phyloP scores from a whole-genome alignment of 805 yeast genomes.

The Cyberlindnera samutprakarnensis region DNA sequence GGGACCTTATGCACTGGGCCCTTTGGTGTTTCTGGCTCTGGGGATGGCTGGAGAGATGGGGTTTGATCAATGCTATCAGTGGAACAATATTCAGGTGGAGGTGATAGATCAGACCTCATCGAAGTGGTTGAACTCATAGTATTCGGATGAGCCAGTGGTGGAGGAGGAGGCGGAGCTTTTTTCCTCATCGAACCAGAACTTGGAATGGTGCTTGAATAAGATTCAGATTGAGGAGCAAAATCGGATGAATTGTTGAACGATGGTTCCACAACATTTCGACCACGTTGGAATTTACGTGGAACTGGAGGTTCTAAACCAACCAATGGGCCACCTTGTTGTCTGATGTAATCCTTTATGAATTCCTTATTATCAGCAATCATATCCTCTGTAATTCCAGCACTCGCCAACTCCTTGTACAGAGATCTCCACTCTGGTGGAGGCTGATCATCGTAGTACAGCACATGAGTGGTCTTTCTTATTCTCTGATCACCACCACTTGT shows the following conservation, averaged over 20 bases:
- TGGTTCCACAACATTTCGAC: too few relatives aligned
- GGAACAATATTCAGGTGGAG: too few relatives aligned
- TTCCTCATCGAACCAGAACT: slow-evolving; percentile 24
- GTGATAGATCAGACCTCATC: slow-evolving; percentile 1
- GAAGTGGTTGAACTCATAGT: slow-evolving; percentile 17
- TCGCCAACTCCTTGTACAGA: slow-evolving; percentile 62
- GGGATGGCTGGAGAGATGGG: slow-evolving; percentile 1
- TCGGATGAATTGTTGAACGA: slow-evolving; percentile 33
- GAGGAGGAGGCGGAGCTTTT: slow-evolving; percentile 38
- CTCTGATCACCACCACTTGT: slow-evolving; percentile 38
- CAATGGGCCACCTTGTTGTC: slow-evolving; percentile 69
- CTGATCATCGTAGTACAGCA: slow-evolving; percentile 63
- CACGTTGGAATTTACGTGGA: slow-evolving; percentile 48
- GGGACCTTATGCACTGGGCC: slow-evolving; percentile 17
- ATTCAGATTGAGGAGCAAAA: slow-evolving; percentile 1
- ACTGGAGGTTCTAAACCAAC: slow-evolving; percentile 82
- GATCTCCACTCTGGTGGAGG: slow-evolving; percentile 86
- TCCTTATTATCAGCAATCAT: slow-evolving; percentile 84
- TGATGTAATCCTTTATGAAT: slow-evolving; percentile 72
- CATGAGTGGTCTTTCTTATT: slow-evolving; percentile 47
- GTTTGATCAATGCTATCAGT: too few relatives aligned
- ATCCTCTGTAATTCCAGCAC: slow-evolving; percentile 77
- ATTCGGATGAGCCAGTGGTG: too few relatives aligned
- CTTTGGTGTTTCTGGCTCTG: neutral
- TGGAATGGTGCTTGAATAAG: slow-evolving; percentile 20